Evolutionary conservation across 2,329 filamentous ascomycete species (phyloP).

Genomic region (Ilyonectria robusta): DNA sequence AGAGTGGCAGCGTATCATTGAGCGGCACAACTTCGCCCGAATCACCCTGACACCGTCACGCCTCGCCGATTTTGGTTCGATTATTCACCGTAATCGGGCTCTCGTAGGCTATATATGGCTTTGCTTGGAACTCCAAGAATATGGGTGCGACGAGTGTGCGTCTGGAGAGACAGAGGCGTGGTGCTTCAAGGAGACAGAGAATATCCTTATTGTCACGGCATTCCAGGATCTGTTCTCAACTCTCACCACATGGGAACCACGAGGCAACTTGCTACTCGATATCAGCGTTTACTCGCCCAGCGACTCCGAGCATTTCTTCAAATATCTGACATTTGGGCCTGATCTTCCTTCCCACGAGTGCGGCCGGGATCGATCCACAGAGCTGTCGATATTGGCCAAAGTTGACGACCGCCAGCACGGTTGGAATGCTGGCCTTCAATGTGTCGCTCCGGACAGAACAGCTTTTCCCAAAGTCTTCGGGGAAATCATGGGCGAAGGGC

Average conservation of each 20-base stretch:
- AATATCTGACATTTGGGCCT: constrained; percentile 44
- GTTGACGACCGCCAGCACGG: constrained; percentile 2
- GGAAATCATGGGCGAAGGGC: constrained; percentile 43
- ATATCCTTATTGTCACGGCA: constrained; percentile 34
- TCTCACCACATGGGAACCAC: constrained; percentile 50
- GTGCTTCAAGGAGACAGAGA: constrained; percentile 18
- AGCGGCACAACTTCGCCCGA: constrained; percentile 32
- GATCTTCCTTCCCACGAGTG: constrained; percentile 15
- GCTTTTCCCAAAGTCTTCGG: constrained; percentile 32
- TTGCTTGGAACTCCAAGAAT: constrained; percentile 40
- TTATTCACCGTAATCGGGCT: constrained; percentile 48
- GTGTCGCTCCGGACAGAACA: not conserved
- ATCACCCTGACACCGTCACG: constrained; percentile 50
- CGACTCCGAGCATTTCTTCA: constrained; percentile 52
- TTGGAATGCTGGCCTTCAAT: not conserved
- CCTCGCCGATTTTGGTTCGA: constrained; percentile 46
- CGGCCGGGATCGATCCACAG: not conserved
- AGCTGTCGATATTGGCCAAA: not conserved
- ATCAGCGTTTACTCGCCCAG: constrained; percentile 53
- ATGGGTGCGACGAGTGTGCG: constrained; percentile 29
- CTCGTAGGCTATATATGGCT: constrained; percentile 44
- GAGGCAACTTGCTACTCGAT: constrained; percentile 49
- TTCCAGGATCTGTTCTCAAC: constrained; percentile 48
- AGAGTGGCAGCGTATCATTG: constrained; percentile 24
- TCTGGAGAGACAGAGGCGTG: constrained; percentile 27